phyloP scores from a whole-genome alignment of 495 filamentous ascomycete genomes.

The Pseudotulostoma volvatum region DNA sequence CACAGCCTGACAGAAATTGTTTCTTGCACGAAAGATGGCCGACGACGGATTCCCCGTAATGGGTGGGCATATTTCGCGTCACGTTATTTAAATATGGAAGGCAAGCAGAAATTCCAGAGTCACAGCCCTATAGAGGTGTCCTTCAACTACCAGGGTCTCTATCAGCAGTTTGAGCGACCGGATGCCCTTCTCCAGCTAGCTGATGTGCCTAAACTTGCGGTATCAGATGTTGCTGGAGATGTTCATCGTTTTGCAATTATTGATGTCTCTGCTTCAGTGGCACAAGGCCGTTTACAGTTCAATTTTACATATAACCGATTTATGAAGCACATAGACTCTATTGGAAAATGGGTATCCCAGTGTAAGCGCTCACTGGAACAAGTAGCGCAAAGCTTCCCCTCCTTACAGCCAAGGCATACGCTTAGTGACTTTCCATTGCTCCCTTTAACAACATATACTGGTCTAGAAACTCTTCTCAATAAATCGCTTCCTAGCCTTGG shows the following conservation, averaged over 20 bases:
- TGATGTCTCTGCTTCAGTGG: slow-evolving; percentile 42
- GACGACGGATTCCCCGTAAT: slow-evolving; percentile 12
- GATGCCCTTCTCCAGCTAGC: slow-evolving; percentile 43
- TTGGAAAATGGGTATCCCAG: slow-evolving; percentile 42
- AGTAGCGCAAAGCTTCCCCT: slow-evolving; percentile 35
- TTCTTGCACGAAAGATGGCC: slow-evolving; percentile 12
- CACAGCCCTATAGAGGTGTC: slow-evolving; percentile 12
- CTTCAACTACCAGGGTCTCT: slow-evolving; percentile 1
- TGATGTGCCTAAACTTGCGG: slow-evolving; percentile 29
- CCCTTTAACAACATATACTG: slow-evolving; percentile 34
- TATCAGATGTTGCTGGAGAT: slow-evolving; percentile 29
- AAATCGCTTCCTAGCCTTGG: slow-evolving; percentile 30
- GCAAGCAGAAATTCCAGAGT: slow-evolving; percentile 17
- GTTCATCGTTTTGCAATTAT: slow-evolving; percentile 43
- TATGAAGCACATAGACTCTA: slow-evolving; percentile 38
- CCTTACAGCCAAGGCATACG: slow-evolving; percentile 30
- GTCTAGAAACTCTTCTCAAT: slow-evolving; percentile 23
- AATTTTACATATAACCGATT: slow-evolving; percentile 44
- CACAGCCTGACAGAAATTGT: not conserved
- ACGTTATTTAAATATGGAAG: slow-evolving; percentile 28
- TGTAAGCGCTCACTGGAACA: slow-evolving; percentile 43
- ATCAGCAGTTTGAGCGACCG: slow-evolving; percentile 25
- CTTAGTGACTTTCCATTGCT: slow-evolving; percentile 47
- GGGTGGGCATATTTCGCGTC: slow-evolving; percentile 20
- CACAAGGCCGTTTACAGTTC: slow-evolving; percentile 41